Percentiles rank a stretch among this genome's conserved stretches.
phyloP scores from a whole-genome alignment of 1,139 yeast genomes.

The Schwanniomyces etchellsii region DNA sequence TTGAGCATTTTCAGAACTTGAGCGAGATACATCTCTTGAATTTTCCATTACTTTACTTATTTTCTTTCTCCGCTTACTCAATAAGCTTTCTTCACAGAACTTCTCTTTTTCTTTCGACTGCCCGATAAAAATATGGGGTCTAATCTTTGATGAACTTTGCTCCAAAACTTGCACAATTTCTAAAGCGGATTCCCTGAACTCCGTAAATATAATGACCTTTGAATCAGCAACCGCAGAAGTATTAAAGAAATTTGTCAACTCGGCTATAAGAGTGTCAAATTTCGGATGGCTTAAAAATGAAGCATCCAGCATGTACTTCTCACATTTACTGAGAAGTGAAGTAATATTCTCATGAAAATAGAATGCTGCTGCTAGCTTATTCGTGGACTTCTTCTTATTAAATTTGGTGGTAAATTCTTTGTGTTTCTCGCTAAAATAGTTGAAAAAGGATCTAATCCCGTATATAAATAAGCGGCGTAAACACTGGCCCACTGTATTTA shows the following conservation, averaged over 20 bases:
- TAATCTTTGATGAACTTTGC: constrained; percentile 26
- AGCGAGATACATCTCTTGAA: constrained; percentile 9
- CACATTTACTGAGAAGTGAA: constrained; percentile 40
- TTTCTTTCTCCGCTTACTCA: constrained; percentile 15
- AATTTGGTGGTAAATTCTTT: constrained; percentile 55
- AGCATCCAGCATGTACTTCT: constrained; percentile 33
- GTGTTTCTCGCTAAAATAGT: constrained; percentile 54
- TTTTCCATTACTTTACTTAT: constrained; percentile 16
- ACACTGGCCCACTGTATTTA: constrained; percentile 75
- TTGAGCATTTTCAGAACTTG: constrained; percentile 52
- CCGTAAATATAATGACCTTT: constrained; percentile 82
- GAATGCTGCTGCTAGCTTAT: constrained; percentile 57
- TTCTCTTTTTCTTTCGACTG: constrained; percentile 60
- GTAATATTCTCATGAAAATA: constrained; percentile 47
- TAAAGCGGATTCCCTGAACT: constrained; percentile 80
- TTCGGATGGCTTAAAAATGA: constrained; percentile 70
- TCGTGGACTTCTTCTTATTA: constrained; percentile 44
- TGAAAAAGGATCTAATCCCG: constrained; percentile 74
- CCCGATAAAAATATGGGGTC: constrained; percentile 89
- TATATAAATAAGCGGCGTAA: constrained; percentile 66
- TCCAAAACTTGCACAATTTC: constrained; percentile 75
- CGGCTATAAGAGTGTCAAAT: constrained; percentile 53
- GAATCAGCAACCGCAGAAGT: constrained; percentile 39
- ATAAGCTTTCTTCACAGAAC: constrained; percentile 49
- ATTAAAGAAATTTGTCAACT: constrained; percentile 51